A percentile compares a stretch with the other conserved stretches of the same genome.
These are phyloP conservation scores for Exophiala bonariae DNA, from an alignment of 2,329 filamentous ascomycete genomes.

Conservation along the genomic window DNA sequence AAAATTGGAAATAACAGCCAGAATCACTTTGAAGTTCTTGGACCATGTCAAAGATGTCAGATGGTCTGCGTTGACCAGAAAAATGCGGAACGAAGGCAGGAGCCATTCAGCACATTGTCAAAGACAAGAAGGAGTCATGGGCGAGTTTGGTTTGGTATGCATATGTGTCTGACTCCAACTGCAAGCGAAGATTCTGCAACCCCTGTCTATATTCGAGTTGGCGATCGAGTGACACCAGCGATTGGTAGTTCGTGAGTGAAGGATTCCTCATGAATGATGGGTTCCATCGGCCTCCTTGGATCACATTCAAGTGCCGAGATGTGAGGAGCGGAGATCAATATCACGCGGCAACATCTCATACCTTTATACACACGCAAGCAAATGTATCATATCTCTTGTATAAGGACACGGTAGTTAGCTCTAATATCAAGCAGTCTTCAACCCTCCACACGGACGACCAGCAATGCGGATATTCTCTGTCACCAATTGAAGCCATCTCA, in stretches of 20 bases:
- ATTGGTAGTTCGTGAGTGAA: neutral
- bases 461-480: too few species aligned
- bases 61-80: constrained; percentile 95
- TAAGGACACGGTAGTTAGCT: too few species aligned
- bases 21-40: constrained; percentile 60
- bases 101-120: constrained; percentile 84
- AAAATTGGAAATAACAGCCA: constrained; percentile 55
- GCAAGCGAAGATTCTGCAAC: neutral
- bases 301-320: too few species aligned
- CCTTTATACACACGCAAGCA: too few species aligned
- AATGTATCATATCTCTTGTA: too few species aligned
- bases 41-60: constrained; percentile 84
- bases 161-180: constrained; percentile 49
- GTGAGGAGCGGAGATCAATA: too few species aligned
- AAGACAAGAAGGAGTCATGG: constrained; percentile 83
- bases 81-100: constrained; percentile 73
- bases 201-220: constrained; percentile 11
- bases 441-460: too few species aligned
- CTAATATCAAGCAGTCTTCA: too few species aligned
- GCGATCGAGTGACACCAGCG: constrained; percentile 16
- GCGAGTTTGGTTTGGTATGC: constrained; percentile 86
- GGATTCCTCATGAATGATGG: too few species aligned
- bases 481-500: too few species aligned
- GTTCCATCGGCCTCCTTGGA: too few species aligned
- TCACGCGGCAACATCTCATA: too few species aligned